Conservation (phyloP, 345 rosid species). For the Camelina laxa region DNA sequence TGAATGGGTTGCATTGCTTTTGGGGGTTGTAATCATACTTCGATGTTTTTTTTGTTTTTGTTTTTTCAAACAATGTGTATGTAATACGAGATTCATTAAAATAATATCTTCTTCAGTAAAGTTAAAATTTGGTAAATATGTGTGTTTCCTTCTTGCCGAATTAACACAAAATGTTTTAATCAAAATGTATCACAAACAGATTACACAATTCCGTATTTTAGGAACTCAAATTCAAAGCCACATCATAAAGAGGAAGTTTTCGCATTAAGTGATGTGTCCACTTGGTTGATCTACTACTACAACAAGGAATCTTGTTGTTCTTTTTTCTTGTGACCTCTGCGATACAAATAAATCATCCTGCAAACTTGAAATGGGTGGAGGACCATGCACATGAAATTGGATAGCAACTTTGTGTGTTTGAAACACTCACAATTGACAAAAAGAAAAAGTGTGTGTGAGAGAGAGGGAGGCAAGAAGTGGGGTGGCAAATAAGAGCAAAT, state of each 20-base stretch:
- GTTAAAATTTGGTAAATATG: background rate
- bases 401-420: background rate
- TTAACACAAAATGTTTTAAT: background rate
- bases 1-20: constrained; percentile 45
- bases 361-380: constrained; percentile 1
- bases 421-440: constrained; percentile 11
- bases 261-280: constrained; percentile 9
- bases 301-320: background rate
- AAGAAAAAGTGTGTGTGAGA: background rate
- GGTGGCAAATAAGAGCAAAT: constrained; percentile 33
- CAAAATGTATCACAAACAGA: background rate
- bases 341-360: background rate
- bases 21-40: constrained; percentile 44
- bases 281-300: background rate
- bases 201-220: background rate
- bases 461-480: background rate
- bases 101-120: constrained; percentile 7
- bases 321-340: background rate
- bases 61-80: background rate
- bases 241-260: background rate
- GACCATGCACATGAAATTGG: constrained; percentile 4
- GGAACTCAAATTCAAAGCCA: background rate
- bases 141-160: constrained; percentile 7
- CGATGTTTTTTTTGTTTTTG: constrained; percentile 30
- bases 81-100: constrained; percentile 3